Base-by-base conservation (phyloP, 208 protist genomes). In the Acanthamoeba triangularis region DNA sequence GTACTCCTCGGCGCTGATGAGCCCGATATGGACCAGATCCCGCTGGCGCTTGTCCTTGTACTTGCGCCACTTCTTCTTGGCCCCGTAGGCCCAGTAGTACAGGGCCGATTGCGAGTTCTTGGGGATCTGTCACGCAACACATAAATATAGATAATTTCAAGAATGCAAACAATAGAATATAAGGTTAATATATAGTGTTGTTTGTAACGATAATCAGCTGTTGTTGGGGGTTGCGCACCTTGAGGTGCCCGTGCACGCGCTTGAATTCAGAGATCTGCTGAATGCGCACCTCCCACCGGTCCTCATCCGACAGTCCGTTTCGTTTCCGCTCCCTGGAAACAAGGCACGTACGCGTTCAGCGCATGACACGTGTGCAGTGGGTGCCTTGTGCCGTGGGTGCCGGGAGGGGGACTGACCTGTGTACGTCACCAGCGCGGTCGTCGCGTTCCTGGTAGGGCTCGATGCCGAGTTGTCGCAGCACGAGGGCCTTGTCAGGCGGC, bases 21-120 rank as follows among this genome's bases (percentile, higher is more conserved):
- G 67, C 25, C 67, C 67, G 13, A 74, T 14, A 0, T 74, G 30
- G 67, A 74, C 67, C 28, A 74, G 33, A 14, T 74, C 67, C 25
- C 67, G 67, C 67, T 74, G 67, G 67, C 67, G 67, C 67, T 74
- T 74, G 67, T 74, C 67, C n/a, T 74, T 74, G 67, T 74, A 74
- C 28, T 35, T 28, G 67, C 67, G 67, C 67, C 67, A 74, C 67
- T 74, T 74, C 67, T 74, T 74, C 67, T 74, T 74, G 67, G 67
- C 67, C 30, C 67, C 67, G 33, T 74, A 74, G 30, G 67, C 67
- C 67, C 67, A 74, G 67, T 74, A 74, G 67, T 74, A 74, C 67
- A 74, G 67, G 67, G 67, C 67, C 25, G 67, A 74, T 11, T 74
- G 67, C 67, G 67, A 41, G 67, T 74, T 74, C 67, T 74, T 74